Conservation (phyloP, 2,329 filamentous ascomycete species). For the Furcasterigmium sp. region DNA sequence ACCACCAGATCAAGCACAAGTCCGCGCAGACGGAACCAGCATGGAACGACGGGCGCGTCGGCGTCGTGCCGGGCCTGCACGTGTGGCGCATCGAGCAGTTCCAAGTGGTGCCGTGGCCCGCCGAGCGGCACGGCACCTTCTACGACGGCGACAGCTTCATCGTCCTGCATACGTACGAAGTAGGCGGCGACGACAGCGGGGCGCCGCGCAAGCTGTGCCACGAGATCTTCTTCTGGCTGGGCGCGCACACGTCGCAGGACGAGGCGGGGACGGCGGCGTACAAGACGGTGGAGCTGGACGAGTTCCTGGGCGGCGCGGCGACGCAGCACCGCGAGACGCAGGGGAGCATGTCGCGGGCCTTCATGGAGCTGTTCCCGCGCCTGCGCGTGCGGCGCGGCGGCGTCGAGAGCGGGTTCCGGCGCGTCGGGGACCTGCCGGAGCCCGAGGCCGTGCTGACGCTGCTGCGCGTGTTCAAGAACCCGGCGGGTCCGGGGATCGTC, state of each 20-base stretch:
- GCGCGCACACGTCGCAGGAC: slow-evolving; percentile 59
- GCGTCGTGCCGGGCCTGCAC: slow-evolving; percentile 46
- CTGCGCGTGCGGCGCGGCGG: slow-evolving; percentile 57
- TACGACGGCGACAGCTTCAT: slow-evolving; percentile 67
- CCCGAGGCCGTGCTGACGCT: slow-evolving; percentile 42
- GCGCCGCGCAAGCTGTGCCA: slow-evolving; percentile 46
- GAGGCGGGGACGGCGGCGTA: slow-evolving; percentile 65
- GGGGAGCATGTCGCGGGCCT: slow-evolving; percentile 51
- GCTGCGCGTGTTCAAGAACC: slow-evolving; percentile 59
- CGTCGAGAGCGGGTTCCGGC: slow-evolving; percentile 56
- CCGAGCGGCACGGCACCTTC: slow-evolving; percentile 52
- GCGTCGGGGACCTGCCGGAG: slow-evolving; percentile 41
- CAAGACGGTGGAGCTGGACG: slow-evolving; percentile 66
- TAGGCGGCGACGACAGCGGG: slow-evolving; percentile 36
- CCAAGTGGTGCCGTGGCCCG: slow-evolving; percentile 56
- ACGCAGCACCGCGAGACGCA: slow-evolving; percentile 63
- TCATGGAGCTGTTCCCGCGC: slow-evolving; percentile 54
- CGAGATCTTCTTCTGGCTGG: slow-evolving; percentile 68
- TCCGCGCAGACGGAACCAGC: slow-evolving; percentile 61
- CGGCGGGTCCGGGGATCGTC: slow-evolving; percentile 43
- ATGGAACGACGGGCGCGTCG: slow-evolving; percentile 56
- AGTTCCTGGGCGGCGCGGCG: slow-evolving; percentile 57
- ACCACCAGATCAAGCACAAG: slow-evolving; percentile 63
- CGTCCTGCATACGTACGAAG: slow-evolving; percentile 53
- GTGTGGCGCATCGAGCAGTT: slow-evolving; percentile 67